Conservation (phyloP, 2,329 filamentous ascomycete species). For the Paraconiothyrium brasiliense region DNA sequence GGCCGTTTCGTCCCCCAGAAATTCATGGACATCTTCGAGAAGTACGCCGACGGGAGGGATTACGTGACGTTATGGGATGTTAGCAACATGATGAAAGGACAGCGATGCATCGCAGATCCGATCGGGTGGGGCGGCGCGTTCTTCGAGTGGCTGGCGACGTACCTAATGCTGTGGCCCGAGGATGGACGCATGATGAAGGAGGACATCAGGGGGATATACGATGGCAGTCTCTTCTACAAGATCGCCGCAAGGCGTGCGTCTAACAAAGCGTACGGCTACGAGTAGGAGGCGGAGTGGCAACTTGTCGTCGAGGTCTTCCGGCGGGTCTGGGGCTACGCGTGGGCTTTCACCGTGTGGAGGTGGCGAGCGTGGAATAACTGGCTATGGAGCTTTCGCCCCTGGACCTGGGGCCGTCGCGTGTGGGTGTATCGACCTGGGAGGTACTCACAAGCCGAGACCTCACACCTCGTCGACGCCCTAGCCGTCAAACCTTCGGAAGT, state of each 20-base stretch:
- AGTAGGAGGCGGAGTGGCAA: slow-evolving; percentile 10
- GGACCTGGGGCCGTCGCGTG: not conserved
- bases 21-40: slow-evolving; percentile 60
- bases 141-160: slow-evolving; percentile 62
- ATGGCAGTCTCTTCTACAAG: slow-evolving; percentile 62
- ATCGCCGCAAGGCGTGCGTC: slow-evolving; percentile 34
- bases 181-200: slow-evolving; percentile 67
- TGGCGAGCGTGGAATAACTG: not conserved
- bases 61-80: slow-evolving; percentile 53
- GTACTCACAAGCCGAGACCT: not conserved
- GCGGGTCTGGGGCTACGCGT: not conserved
- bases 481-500: not conserved
- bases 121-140: slow-evolving; percentile 57
- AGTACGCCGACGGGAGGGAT: slow-evolving; percentile 53
- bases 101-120: slow-evolving; percentile 53
- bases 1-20: slow-evolving; percentile 57
- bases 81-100: slow-evolving; percentile 50
- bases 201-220: slow-evolving; percentile 63
- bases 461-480: not conserved
- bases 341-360: not conserved
- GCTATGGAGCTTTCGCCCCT: not conserved
- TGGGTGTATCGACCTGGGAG: not conserved
- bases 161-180: slow-evolving; percentile 63
- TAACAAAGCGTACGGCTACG: slow-evolving; percentile 18
- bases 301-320: slow-evolving; percentile 7